Evolutionary conservation across 345 rosid genomes (phyloP).

Genomic region (Clausena lansium): DNA sequence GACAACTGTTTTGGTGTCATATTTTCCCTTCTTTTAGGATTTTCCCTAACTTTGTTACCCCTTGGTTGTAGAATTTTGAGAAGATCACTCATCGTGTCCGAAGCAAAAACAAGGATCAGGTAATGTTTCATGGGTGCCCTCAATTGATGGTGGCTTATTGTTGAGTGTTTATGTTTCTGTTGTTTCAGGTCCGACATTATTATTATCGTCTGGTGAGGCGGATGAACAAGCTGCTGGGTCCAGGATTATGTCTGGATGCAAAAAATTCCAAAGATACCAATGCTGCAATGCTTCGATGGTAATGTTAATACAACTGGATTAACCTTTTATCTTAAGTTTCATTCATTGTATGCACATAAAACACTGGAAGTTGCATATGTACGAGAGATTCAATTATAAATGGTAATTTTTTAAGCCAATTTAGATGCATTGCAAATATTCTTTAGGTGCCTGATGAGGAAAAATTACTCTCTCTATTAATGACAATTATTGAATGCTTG

Average conservation of each 20-base stretch:
- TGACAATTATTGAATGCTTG: not conserved
- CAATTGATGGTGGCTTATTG: constrained; percentile 3
- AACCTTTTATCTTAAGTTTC: not conserved
- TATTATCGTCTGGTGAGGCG: constrained; percentile 97
- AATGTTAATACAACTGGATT: constrained; percentile 18
- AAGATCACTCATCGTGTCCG: constrained; percentile 93
- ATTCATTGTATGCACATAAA: not conserved
- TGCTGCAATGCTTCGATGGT: constrained; percentile 99
- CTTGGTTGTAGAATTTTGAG: constrained; percentile 78
- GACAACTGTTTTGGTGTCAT: constrained; percentile 6
- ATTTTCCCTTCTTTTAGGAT: not conserved
- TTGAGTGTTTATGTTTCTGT: constrained; percentile 12
- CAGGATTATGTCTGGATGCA: constrained; percentile 87
- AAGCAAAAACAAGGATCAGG: constrained; percentile 99
- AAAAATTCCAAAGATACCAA: constrained; percentile 98
- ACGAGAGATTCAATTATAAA: not conserved
- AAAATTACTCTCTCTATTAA: not conserved
- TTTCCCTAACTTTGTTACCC: constrained; percentile 18
- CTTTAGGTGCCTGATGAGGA: constrained; percentile 1
- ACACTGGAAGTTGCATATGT: not conserved
- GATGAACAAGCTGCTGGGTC: constrained; percentile 97
- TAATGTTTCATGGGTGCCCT: constrained; percentile 24
- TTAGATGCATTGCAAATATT: not conserved
- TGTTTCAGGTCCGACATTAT: constrained; percentile 92
- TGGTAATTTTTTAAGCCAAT: constrained; percentile 8